A percentile compares a stretch with the other conserved stretches of the same genome.
These are phyloP conservation scores for Solanum rostratum DNA, from an alignment of 257 asterid species.

Conservation along the genomic window DNA sequence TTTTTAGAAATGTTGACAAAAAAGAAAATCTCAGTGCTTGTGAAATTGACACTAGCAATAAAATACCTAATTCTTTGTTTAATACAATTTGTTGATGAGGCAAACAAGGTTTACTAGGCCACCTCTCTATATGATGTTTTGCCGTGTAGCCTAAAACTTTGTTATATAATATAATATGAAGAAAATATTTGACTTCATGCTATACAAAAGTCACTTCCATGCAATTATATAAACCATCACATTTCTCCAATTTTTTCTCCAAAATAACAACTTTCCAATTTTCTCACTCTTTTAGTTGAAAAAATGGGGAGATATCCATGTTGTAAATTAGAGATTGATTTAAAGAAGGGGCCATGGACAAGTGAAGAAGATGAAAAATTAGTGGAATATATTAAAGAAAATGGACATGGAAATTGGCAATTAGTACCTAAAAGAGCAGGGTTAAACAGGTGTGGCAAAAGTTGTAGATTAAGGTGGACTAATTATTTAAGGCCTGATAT, in stretches of 20 bases:
- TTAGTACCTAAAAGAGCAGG: slow-evolving; percentile 16
- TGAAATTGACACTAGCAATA: background rate
- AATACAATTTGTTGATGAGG: background rate
- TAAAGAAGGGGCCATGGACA: slow-evolving; percentile 33
- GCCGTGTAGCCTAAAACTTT: slow-evolving; percentile 6
- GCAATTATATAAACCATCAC: slow-evolving; percentile 2
- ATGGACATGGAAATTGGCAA: slow-evolving; percentile 27
- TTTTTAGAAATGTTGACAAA: background rate
- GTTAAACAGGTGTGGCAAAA: slow-evolving; percentile 28
- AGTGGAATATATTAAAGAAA: slow-evolving; percentile 4
- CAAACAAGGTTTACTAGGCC: background rate
- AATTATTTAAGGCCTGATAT: slow-evolving; percentile 28
- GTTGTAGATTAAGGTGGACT: slow-evolving; percentile 34
- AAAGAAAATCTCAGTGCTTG: background rate
- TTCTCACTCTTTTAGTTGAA: background rate
- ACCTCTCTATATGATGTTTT: background rate
- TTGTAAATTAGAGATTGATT: background rate
- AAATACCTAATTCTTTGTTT: slow-evolving; percentile 11
- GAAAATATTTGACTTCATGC: slow-evolving; percentile 9
- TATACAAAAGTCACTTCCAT: background rate
- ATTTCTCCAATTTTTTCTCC: background rate
- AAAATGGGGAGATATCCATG: slow-evolving; percentile 16
- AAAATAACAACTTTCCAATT: background rate
- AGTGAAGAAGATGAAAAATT: slow-evolving; percentile 17
- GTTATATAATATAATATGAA: background rate